Base-by-base conservation (phyloP, 805 yeast species). In the Priceomyces melissophilus region DNA sequence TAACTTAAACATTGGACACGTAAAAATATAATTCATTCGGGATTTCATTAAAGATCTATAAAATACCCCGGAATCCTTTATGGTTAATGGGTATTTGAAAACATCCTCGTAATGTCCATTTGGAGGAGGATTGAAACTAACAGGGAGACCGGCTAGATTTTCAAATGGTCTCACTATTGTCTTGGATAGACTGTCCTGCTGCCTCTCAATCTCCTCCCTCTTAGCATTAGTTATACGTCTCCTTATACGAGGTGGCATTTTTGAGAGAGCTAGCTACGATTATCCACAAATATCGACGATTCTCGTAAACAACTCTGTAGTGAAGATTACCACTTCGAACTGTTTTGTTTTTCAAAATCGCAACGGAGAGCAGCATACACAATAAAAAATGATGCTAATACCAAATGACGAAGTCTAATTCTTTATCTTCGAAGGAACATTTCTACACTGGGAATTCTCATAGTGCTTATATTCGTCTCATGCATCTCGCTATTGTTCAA, bases 1-100 rank as follows among this genome's bases (percentile, higher is more conserved):
- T 35, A 84, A 69, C 44, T 78, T 79, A 53, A 91, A 89, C 74
- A 88, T 78, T 71, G 61, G 81, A 54, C 45, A 82, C 58, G 86
- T 87, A 77, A 32, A 81, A 68, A 67, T 49, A 42, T 67, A 67
- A 7, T 60, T 62, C 47, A 74, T 75, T 29, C 98, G 68, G 0
- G 97, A 90, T 30, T 78, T 76, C 53, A 84, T 73, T 40, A 90
- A 61, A 0, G 96, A 81, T 25, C 79, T 73, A 53, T 84, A 84
- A 7, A 86, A 56, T 0, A 84, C 84, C 0, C 87, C 88, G 35
- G 87, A 74, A 51, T 87, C 95, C 52, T 78, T 79, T 9, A 84
- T 72, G 0, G 86, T 74, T 16, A 88, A 64, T 2, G 96, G 86
- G 47, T 78, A 76, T 23, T 76, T 76, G 17, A 89, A 62, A 2